Evolutionary conservation across 2,329 filamentous ascomycete genomes (phyloP).

Genomic region (Fusarium lateritium): DNA sequence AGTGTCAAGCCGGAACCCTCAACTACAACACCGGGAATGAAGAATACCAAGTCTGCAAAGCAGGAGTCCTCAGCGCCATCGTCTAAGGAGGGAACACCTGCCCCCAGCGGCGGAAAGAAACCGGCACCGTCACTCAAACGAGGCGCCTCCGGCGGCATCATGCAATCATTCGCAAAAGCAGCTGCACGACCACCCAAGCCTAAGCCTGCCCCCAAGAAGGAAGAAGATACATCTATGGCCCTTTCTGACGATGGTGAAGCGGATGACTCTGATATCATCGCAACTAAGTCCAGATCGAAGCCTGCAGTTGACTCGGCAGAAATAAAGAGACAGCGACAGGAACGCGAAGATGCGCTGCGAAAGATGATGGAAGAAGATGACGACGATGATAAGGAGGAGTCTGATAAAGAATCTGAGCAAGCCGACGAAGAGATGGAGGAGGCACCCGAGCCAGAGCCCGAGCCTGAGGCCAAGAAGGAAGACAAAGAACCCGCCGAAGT

Average conservation of each 20-base stretch:
- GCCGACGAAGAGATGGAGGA: conserved; percentile 60
- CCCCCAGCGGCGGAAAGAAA: conserved; percentile 53
- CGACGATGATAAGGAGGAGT: conserved; percentile 69
- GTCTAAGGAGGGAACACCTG: conserved; percentile 47
- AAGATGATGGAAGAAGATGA: conserved; percentile 70
- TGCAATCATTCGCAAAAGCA: conserved; percentile 83
- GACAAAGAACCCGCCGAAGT: conserved; percentile 65
- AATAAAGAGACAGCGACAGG: conserved; percentile 51
- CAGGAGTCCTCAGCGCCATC: conserved; percentile 49
- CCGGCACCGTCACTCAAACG: conserved; percentile 65
- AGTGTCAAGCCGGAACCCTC: conserved; percentile 45
- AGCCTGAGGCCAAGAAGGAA: conserved; percentile 55
- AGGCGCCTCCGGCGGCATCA: conserved; percentile 74
- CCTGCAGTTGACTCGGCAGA: conserved; percentile 45
- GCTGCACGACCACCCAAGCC: conserved; percentile 61
- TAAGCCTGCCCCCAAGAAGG: conserved; percentile 60
- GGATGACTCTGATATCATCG: conserved; percentile 55
- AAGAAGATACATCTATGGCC: conserved; percentile 52
- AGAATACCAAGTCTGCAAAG: conserved; percentile 45
- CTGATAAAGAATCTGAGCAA: conserved; percentile 55
- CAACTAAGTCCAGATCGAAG: conserved; percentile 43
- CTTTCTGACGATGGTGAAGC: conserved; percentile 60
- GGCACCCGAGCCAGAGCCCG: conserved; percentile 56
- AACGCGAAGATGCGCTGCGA: conserved; percentile 58
- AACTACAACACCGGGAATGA: conserved; percentile 12